Evolutionary conservation across 495 filamentous ascomycete genomes (phyloP).

Genomic region (Ramalina peruviana): DNA sequence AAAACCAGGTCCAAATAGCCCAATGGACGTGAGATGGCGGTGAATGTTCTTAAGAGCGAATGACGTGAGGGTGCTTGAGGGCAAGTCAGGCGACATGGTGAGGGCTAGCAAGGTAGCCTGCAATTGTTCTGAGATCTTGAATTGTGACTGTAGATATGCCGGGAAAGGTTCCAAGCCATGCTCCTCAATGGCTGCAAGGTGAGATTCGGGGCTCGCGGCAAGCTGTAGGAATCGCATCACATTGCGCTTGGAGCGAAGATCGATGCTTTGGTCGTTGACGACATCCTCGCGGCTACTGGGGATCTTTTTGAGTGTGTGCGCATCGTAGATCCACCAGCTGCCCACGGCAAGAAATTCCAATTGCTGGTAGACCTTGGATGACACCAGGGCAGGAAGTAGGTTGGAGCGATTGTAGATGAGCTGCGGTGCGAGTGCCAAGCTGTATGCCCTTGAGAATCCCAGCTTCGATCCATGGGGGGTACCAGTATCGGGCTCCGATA

Average conservation of each 20-base stretch:
- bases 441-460: conserved; percentile 59
- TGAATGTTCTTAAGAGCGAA: conserved; percentile 55
- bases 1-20: conserved; percentile 74
- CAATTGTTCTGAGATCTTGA: conserved; percentile 56
- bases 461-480: neutral
- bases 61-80: conserved; percentile 43
- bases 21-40: conserved; percentile 74
- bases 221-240: conserved; percentile 85
- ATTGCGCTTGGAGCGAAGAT: conserved; percentile 60
- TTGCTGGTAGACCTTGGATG: conserved; percentile 74
- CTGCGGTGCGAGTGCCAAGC: conserved; percentile 70
- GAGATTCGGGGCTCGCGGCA: conserved; percentile 44
- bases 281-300: conserved; percentile 81
- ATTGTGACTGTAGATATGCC: conserved; percentile 52
- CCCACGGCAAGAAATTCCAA: conserved; percentile 91
- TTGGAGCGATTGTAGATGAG: conserved; percentile 72
- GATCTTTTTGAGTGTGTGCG: conserved; percentile 31
- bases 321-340: conserved; percentile 69
- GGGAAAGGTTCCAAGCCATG: conserved; percentile 32
- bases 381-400: conserved; percentile 63
- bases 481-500: neutral
- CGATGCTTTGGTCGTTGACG: conserved; percentile 57
- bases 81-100: conserved; percentile 51
- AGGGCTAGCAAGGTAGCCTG: conserved; percentile 65
- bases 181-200: conserved; percentile 21